These are phyloP conservation scores for Sphagnum tenellum DNA, from an alignment of 225 moss, liverwort and hornwort species.

Conservation along the genomic window DNA sequence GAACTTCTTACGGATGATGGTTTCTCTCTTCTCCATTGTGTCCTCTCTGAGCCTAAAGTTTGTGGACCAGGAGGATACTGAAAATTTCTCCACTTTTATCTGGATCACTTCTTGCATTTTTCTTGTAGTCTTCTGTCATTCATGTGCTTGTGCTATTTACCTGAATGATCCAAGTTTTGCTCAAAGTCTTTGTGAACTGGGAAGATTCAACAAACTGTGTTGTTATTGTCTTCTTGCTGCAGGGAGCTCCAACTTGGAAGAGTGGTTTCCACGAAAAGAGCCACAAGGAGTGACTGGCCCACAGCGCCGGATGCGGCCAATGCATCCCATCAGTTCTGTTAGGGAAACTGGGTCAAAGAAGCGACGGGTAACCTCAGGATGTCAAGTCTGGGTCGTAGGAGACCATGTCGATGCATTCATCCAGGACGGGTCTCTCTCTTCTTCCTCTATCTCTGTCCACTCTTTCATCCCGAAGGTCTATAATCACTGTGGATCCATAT, in stretches of 20 bases:
- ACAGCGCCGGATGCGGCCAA: slow-evolving; percentile 61
- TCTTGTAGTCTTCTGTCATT: too few species aligned
- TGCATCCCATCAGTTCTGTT: slow-evolving; percentile 52
- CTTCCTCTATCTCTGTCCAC: neutral
- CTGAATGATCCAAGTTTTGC: too few species aligned
- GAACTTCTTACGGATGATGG: slow-evolving; percentile 58
- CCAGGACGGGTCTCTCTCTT: slow-evolving; percentile 56
- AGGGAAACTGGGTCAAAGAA: slow-evolving; percentile 71
- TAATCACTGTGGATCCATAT: too few species aligned
- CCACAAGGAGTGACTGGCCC: slow-evolving; percentile 13
- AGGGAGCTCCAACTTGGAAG: slow-evolving; percentile 47
- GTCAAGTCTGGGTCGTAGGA: slow-evolving; percentile 54
- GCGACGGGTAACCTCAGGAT: slow-evolving; percentile 55
- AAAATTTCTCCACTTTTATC: too few species aligned
- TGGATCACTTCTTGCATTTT: too few species aligned
- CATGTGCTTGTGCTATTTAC: too few species aligned
- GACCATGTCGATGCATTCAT: slow-evolving; percentile 89
- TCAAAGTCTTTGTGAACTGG: too few species aligned
- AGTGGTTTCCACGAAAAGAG: slow-evolving; percentile 71
- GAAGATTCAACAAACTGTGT: too few species aligned
- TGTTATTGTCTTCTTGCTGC: slow-evolving; percentile 4
- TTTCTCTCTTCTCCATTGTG: slow-evolving; percentile 1
- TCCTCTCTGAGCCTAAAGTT: neutral
- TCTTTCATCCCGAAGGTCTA: neutral
- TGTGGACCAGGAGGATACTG: neutral